A percentile compares a stretch with the other conserved stretches of the same genome.
phyloP scores from a whole-genome alignment of 805 yeast genomes.

The Metschnikowia drakensbergensis region DNA sequence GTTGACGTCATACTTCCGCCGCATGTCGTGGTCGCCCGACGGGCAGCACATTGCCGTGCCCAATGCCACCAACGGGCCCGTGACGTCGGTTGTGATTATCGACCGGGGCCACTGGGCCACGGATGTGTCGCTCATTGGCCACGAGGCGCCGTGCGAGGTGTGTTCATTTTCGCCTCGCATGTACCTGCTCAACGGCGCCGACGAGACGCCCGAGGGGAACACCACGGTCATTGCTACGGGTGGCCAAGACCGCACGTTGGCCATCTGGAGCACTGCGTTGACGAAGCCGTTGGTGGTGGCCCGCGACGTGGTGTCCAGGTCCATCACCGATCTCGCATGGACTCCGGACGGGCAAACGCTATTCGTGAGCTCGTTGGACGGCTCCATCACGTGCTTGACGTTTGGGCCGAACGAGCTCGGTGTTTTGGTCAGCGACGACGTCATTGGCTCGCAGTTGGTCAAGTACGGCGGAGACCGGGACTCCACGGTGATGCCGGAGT shows the following conservation, averaged over 20 bases:
- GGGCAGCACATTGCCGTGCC: constrained; percentile 86
- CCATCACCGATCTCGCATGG: constrained; percentile 91
- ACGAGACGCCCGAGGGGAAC: constrained; percentile 27
- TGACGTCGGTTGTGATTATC: constrained; percentile 66
- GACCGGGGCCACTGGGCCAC: constrained; percentile 79
- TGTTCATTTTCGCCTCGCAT: constrained; percentile 70
- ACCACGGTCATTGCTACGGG: constrained; percentile 88
- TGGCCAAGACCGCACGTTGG: constrained; percentile 88
- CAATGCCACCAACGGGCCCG: constrained; percentile 81
- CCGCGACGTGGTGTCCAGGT: constrained; percentile 65
- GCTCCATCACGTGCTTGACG: constrained; percentile 62
- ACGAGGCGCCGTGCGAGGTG: constrained; percentile 82
- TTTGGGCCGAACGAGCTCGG: constrained; percentile 70
- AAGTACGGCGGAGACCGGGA: constrained; percentile 89
- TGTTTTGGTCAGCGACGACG: constrained; percentile 54
- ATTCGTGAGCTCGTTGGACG: constrained; percentile 81
- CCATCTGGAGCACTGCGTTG: constrained; percentile 78
- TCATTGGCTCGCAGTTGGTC: constrained; percentile 64
- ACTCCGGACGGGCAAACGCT: constrained; percentile 70
- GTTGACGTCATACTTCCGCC: constrained; percentile 81
- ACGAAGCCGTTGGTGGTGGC: constrained; percentile 80
- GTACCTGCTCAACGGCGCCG: constrained; percentile 38
- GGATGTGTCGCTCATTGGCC: constrained; percentile 72
- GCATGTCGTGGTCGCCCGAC: constrained; percentile 89
- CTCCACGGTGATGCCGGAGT: constrained; percentile 79